Conservation (phyloP, 139 green algal genomes). For the Tetraselmis chui region DNA sequence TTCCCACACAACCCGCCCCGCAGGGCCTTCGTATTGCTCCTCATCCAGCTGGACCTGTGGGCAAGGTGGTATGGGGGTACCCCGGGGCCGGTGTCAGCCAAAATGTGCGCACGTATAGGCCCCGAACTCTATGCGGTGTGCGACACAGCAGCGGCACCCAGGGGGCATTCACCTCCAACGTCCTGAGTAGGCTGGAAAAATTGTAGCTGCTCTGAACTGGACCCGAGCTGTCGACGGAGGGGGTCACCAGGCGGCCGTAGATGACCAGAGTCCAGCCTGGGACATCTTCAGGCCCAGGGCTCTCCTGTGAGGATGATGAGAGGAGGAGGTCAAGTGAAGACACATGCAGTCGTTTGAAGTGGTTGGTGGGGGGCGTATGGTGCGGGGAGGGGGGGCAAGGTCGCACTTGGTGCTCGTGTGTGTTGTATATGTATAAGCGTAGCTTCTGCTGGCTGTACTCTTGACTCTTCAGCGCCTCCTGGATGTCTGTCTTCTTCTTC, state of each 20-base stretch:
- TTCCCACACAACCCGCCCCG: neutral
- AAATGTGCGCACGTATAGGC: no score
- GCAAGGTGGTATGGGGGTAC: neutral
- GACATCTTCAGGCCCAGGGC: neutral
- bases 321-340: neutral
- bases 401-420: conserved; percentile 26
- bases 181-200: neutral
- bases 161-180: neutral
- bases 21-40: neutral
- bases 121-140: no score
- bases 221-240: neutral
- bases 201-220: neutral
- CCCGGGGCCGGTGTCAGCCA: no score
- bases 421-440: conserved; percentile 52
- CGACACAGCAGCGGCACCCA: no score
- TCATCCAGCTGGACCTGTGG: neutral
- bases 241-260: neutral
- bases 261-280: neutral
- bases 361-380: neutral
- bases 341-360: no score
- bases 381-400: conserved; percentile 1
- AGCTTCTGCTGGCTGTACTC: conserved; percentile 32
- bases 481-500: conserved; percentile 53
- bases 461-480: conserved; percentile 37
- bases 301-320: neutral